Evolutionary conservation across 2,329 filamentous ascomycete genomes (phyloP).

Genomic region (Alternaria tenuissima): DNA sequence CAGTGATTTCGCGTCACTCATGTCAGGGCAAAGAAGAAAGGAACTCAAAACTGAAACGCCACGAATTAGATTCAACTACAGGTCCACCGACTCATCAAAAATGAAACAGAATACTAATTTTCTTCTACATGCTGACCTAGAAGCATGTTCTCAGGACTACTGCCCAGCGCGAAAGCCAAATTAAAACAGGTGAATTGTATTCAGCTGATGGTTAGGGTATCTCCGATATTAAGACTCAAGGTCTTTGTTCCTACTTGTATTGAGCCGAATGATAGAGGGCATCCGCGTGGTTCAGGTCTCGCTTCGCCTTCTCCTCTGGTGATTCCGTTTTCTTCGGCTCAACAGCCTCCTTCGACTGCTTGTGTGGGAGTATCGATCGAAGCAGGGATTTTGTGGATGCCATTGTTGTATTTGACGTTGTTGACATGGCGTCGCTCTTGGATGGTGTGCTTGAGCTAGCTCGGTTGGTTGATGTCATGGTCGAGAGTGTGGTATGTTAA

Average conservation of each 20-base stretch:
- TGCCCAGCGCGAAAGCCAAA: background rate
- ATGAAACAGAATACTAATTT: background rate
- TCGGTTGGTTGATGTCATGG: constrained; percentile 11
- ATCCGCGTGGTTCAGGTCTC: constrained; percentile 24
- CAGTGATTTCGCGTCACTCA: too few species aligned
- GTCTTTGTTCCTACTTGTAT: background rate
- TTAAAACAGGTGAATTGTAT: background rate
- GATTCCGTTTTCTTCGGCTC: constrained; percentile 7
- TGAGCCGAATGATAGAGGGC: constrained; percentile 16
- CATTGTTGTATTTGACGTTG: constrained; percentile 35
- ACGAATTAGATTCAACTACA: too few species aligned
- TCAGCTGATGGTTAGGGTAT: too few species aligned
- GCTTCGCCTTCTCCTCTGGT: constrained; percentile 21
- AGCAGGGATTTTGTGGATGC: constrained; percentile 35
- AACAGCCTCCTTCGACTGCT: constrained; percentile 5
- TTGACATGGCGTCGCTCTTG: constrained; percentile 28
- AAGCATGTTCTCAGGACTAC: too few species aligned
- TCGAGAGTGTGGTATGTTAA: background rate
- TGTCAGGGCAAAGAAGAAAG: too few species aligned
- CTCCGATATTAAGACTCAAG: background rate
- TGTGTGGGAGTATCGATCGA: constrained; percentile 30
- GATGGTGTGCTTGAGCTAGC: background rate
- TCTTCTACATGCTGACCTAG: too few species aligned
- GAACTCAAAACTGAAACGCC: too few species aligned
- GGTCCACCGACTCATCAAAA: too few species aligned